Evolutionary conservation across 768 basidiomycete species (phyloP), one percentile per base, ranked within the genome.

Genomic region (Macrolepiota dolichaula): DNA sequence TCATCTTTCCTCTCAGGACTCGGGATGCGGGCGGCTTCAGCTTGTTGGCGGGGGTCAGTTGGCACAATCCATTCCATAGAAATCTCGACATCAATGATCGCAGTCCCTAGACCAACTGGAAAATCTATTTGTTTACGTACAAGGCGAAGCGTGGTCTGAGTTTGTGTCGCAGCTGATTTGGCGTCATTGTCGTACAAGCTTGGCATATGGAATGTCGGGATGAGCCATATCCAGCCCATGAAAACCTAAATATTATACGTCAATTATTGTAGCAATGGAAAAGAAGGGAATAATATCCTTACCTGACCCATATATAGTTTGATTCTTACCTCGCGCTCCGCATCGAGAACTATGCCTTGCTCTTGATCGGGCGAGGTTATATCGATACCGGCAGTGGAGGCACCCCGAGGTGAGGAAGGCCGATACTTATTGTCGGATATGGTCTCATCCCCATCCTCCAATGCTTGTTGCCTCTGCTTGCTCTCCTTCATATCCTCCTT

Each of bases 191-290:
- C 55, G n/a, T 68, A 63, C 38, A 81, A 77, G 47, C 83, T 79
- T 1, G 83, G 76, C 77, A 93, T 83, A 68, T 94, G 91, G 75
- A 94, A 94, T 0, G 85, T 79, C 0, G 93, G 93, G 62, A 95
- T 84, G 68, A 94, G 80, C 93, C 93, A 94, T 53, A 87, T 69
- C 93, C 93, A 95, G 35, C 89, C 87, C 71, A 95, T 84, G 66
- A 88, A 85, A 0, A 93, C 79, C 81, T 92, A 42, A 22, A 51
- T 17, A 68, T 25, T 37, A 11, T 58, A 15, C 25, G 35, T 51
- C 22, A 38, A 58, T 22, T 15, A 59, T 25, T 60, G 57, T 19
- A 19, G 64, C 36, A 59, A 42, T 29, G 51, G 17, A 19, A 38
- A 13, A 25, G 17, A 29, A 57, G 56, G 50, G 12, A 47, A 58